Base-by-base conservation (phyloP, 164 flowering plant species). In the Malania oleifera region DNA sequence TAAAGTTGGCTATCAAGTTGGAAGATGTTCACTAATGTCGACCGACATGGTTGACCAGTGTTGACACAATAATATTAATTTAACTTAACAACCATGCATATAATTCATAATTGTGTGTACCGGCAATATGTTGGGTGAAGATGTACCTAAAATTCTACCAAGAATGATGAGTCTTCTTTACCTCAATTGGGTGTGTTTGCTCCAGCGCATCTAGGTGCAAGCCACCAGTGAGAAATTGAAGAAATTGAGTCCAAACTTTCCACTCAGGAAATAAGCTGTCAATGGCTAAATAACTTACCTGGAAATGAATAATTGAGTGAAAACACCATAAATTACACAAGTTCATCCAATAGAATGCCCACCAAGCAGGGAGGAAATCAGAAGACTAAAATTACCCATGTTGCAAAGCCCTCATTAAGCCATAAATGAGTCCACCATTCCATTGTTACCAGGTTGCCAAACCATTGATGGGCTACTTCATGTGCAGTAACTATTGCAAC, bases 371-470 rank as follows among this genome's bases (percentile, higher is more conserved):
- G 7, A 29, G n/a, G 38, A 34, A 58, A 44, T 11, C 26, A 13
- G 54, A 56, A 43, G 48, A 48, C 8, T 22, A 17, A 25, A 43
- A 45, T 51, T 64, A 73, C 76, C 73, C 70, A 72, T 39, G 77
- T 70, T 47, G 77, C 77, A 63, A 73, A 73, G 17, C 77, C 77
- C 56, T 73, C 74, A 66, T 73, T 73, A 24, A 73, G 74, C 77
- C 77, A 73, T 46, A 73, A 57, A 56, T 73, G 71, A 55, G 71
- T 67, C 77, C 77, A 73, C 77, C 77, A 74, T 67, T 70, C 77
- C 75, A 74, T 70, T 10, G 77, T 74, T 27, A 74, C 77, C 40
- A 73, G 64, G 56, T 73, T 73, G 12, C 77, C 77, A 59, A 70
- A 70, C 77, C 74, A 73, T 10, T 74, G 77, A 38, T 74, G 77